phyloP scores from a whole-genome alignment of 2,329 filamentous ascomycete species.

The Botrytis fragariae region DNA sequence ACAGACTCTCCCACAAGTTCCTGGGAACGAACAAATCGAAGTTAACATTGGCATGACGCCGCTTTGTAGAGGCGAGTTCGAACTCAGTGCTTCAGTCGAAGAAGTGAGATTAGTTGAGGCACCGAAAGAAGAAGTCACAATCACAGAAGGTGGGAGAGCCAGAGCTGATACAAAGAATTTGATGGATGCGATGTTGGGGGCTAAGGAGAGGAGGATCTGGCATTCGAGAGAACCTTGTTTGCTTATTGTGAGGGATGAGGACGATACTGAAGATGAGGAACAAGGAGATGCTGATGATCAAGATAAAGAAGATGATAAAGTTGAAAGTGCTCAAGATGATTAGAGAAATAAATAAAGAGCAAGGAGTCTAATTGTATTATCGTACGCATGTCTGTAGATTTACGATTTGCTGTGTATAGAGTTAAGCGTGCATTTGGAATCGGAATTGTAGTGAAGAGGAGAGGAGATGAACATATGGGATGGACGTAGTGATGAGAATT shows the following conservation, averaged over 20 bases:
- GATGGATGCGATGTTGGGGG: constrained; percentile 57
- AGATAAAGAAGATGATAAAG: neutral
- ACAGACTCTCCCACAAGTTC: constrained; percentile 63
- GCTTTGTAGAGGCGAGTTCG: constrained; percentile 78
- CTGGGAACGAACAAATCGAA: constrained; percentile 56
- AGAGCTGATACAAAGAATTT: constrained; percentile 56
- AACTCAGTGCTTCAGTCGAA: constrained; percentile 77
- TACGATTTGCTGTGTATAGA: neutral
- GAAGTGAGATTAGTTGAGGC: constrained; percentile 59
- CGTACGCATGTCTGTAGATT: constrained; percentile 4
- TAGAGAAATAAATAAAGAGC: neutral
- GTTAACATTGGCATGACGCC: constrained; percentile 69
- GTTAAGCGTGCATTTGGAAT: neutral
- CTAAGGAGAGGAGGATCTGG: constrained; percentile 62
- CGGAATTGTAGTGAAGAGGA: neutral
- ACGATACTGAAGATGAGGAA: constrained; percentile 26
- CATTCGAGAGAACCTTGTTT: constrained; percentile 58
- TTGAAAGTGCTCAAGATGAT: neutral
- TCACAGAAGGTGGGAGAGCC: constrained; percentile 39
- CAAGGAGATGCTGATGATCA: neutral
- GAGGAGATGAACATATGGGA: neutral
- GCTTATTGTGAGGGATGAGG: constrained; percentile 52
- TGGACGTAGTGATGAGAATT: no score
- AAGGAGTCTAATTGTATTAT: neutral
- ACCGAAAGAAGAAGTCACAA: constrained; percentile 32